Base-by-base conservation (phyloP, 2,329 filamentous ascomycete species). In the Blastomyces parvus region DNA sequence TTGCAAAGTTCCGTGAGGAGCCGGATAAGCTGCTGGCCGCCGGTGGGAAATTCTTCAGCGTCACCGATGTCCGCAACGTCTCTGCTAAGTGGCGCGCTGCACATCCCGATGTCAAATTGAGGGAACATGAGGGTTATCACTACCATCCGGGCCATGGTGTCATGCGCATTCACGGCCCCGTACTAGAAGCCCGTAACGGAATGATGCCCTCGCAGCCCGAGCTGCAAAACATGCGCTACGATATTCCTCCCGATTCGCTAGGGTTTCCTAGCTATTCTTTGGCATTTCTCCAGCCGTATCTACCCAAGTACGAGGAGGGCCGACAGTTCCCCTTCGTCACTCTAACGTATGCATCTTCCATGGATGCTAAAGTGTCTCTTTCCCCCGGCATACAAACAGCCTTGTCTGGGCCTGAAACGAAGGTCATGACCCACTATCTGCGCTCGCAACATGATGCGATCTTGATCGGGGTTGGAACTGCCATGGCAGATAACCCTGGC, bases 341-440 rank as follows among this genome's bases (percentile, higher is more conserved):
- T 1, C 81, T 97, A 50, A 97, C 93, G 14, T 97, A 92, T 75
- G 93, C 94, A 27, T 88, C 88, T 7, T 97, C 92, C 3, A 87
- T 99, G 68, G 93, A 97, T 78, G 88, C 88, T 50, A 84, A 86
- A 62, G 82, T 95, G 60, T 85, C 91, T 1, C 82, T 93, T 36
- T 82, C 87, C 0, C 90, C 91, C 0, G 91, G 91, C 17, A 81
- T 86, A n/a, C 89, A 88, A 67, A 97, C 93, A 1, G 81, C 84
- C 0, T 83, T 97, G 17, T 97, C 93, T 0, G 92, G 92, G 0
- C 84, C 88, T 0, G 82, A 87, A 65, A 91, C 90, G 42, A 96
- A 97, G 76, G 86, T 89, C 57, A 95, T 97, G 90, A 97, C 93
- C 0, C 93, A 97, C 75, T 90, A 89, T 73, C 84, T 97, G n/a